These are phyloP conservation scores for Aegilops longissima DNA, from an alignment of 176 grass and related monocot species.

Conservation along the genomic window DNA sequence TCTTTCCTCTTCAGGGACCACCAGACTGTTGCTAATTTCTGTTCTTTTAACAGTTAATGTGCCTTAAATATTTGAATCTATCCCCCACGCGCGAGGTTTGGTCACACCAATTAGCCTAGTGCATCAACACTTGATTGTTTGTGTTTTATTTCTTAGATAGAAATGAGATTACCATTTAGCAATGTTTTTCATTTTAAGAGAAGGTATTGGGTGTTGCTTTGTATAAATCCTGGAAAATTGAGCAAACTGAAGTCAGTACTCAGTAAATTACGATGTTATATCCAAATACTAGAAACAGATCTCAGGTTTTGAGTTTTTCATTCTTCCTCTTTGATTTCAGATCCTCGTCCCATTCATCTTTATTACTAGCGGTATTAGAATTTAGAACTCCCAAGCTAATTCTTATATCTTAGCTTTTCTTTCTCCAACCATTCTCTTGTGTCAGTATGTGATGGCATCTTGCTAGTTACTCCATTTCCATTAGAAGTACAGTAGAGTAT, in stretches of 20 bases:
- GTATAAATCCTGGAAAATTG: background rate
- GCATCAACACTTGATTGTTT: background rate
- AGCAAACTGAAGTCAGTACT: background rate
- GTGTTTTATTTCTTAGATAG: slow-evolving; percentile 1
- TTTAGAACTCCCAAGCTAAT: background rate
- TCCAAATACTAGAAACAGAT: background rate
- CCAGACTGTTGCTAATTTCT: background rate
- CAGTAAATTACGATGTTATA: background rate
- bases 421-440: background rate
- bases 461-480: background rate
- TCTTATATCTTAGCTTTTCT: background rate
- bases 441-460: background rate
- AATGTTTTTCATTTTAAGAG: background rate
- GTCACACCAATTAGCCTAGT: background rate
- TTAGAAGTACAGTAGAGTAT: background rate
- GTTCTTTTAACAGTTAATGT: background rate
- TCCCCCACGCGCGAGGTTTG: background rate
- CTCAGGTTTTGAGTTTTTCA: background rate
- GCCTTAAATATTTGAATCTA: background rate
- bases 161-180: background rate
- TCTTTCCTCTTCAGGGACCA: slow-evolving; percentile 5
- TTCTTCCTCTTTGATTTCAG: background rate
- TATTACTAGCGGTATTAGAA: background rate
- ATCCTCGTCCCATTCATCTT: background rate
- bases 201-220: background rate